Percentiles rank a stretch among this genome's conserved stretches.
Evolutionary conservation across 106 monocot species (phyloP).

Genomic region (Alisma plantagoaquatica): DNA sequence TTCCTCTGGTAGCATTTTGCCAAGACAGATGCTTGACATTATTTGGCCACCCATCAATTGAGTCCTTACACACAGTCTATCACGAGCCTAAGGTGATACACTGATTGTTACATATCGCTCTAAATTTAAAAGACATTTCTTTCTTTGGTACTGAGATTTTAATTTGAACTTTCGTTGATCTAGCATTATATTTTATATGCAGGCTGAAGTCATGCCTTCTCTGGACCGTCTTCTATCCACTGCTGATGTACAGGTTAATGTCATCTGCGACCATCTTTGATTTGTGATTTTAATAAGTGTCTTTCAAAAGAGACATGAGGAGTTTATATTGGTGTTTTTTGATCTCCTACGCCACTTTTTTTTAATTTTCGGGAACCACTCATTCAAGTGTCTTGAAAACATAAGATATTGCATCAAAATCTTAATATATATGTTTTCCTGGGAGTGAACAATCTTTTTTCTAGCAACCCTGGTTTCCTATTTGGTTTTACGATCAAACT

Average conservation of each 20-base stretch:
- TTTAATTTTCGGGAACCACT: no score
- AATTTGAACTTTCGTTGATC: no score
- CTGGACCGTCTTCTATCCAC: constrained; percentile 58
- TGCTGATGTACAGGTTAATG: constrained; percentile 88
- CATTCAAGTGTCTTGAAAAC: background rate
- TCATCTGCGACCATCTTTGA: no score
- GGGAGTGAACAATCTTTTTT: no score
- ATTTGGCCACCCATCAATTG: constrained; percentile 71
- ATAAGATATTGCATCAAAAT: background rate
- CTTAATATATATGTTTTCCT: background rate
- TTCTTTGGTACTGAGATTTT: no score
- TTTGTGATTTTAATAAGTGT: no score
- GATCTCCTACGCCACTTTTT: no score
- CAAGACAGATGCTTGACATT: constrained; percentile 76
- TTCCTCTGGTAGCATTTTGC: constrained; percentile 86
- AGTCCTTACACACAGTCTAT: constrained; percentile 67
- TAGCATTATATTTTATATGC: no score
- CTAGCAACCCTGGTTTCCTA: no score
- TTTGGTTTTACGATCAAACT: no score
- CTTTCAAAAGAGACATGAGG: background rate
- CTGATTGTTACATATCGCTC: no score
- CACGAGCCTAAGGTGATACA: constrained; percentile 77
- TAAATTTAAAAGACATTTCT: no score
- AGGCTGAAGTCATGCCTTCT: constrained; percentile 77
- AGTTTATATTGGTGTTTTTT: background rate